A percentile compares a stretch with the other conserved stretches of the same genome.
phyloP scores from a whole-genome alignment of 202 grass and related monocot species.

The Setaria viridis region DNA sequence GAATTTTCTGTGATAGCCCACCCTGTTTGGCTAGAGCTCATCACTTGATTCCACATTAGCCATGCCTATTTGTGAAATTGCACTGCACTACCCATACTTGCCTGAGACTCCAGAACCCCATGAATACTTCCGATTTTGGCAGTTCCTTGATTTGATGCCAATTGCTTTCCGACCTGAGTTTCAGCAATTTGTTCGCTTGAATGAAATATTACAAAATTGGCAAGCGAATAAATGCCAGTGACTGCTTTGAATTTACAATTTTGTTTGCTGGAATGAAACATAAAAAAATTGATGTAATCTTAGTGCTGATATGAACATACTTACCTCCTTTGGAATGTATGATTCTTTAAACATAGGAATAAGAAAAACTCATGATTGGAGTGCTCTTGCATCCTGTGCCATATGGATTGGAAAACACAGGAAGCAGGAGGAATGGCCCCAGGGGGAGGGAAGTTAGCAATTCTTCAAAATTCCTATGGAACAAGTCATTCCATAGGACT shows the following conservation, averaged over 20 bases:
- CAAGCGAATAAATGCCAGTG: conserved; percentile 4
- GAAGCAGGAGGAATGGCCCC: background rate
- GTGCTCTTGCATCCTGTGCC: too few relatives aligned
- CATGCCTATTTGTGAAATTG: background rate
- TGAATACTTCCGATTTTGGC: conserved; percentile 15
- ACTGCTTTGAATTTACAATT: background rate
- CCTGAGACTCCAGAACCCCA: background rate
- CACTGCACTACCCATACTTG: background rate
- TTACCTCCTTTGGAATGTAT: background rate
- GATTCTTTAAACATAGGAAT: background rate
- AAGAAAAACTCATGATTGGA: background rate
- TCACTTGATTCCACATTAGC: conserved; percentile 21
- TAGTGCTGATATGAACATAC: conserved; percentile 8
- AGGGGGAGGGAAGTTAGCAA: too few relatives aligned
- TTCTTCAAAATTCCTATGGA: too few relatives aligned
- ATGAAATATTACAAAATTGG: background rate
- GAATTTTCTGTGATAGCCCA: background rate
- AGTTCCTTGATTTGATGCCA: conserved; percentile 13
- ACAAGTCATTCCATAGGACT: too few relatives aligned
- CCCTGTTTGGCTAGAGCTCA: background rate
- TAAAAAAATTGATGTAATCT: conserved; percentile 14
- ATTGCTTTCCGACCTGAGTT: conserved; percentile 7
- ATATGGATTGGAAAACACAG: background rate
- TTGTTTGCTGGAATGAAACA: background rate
- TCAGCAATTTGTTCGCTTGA: conserved; percentile 1